phyloP scores from a whole-genome alignment of 768 basidiomycete species.

The Collybia sordida region DNA sequence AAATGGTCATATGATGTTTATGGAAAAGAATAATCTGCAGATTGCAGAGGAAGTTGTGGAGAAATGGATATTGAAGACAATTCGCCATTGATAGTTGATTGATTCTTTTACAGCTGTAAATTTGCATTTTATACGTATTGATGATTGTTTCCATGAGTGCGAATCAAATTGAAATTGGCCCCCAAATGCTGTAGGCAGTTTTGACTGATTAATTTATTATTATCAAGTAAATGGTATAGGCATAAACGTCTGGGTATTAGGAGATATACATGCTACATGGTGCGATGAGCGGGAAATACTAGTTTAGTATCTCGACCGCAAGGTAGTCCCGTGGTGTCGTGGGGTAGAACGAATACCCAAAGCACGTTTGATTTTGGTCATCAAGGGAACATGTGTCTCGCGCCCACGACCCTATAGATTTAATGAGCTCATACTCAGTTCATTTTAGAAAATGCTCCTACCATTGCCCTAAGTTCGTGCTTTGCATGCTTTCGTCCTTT shows the following conservation, averaged over 20 bases:
- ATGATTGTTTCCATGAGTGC: no score
- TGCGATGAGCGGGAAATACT: no score
- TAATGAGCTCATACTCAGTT: neutral
- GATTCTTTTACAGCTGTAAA: neutral
- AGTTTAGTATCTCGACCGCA: no score
- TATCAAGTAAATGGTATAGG: no score
- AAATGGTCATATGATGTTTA: slow-evolving; percentile 58
- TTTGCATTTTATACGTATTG: no score
- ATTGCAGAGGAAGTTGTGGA: slow-evolving; percentile 41
- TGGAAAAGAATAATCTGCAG: slow-evolving; percentile 47
- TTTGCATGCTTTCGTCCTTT: slow-evolving; percentile 46
- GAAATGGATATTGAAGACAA: slow-evolving; percentile 32
- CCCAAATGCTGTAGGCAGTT: no score
- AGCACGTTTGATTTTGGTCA: slow-evolving; percentile 51
- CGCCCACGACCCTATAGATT: slow-evolving; percentile 38
- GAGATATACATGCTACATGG: neutral
- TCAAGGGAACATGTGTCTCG: slow-evolving; percentile 45
- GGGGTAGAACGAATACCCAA: slow-evolving; percentile 48
- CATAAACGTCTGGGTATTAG: no score
- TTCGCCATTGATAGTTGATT: slow-evolving; percentile 1
- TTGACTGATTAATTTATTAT: no score
- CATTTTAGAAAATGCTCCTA: slow-evolving; percentile 19
- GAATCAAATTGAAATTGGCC: no score
- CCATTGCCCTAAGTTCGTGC: slow-evolving; percentile 44
- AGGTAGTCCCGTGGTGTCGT: no score